Evolutionary conservation across 1,284 basidiomycete species (phyloP), one percentile per base, ranked within the genome.

Genomic region (Kwoniella shivajii): DNA sequence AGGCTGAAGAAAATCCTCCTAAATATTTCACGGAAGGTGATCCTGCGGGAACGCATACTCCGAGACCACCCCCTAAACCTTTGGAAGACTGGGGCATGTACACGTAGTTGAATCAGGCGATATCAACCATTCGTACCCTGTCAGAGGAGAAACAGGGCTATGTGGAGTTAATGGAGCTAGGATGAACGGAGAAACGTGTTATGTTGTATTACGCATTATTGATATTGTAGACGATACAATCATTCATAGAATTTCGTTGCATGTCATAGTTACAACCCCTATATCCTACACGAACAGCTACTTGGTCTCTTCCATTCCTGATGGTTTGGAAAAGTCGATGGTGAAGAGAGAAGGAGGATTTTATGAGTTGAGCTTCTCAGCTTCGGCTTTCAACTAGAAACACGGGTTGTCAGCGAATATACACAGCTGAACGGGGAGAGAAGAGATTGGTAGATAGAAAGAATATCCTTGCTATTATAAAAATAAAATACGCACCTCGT

Each of bases 401-500:
- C 2, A 20, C 3, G 26, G 2, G 29, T 30, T 27, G 20, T 31
- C 43, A 22, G 41, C 33, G 31, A 24, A 33, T 9, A n/a, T 16
- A 30, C 13, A 16, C 36, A 36, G 13, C 24, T n/a, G 24, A 18
- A 24, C 13, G 0, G 30, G 10, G 29, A 33, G 30, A 18, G 24
- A 16, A 29, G 31, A 31, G 27, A 7, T 13, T 6, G 27, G 20
- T 20, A 18, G 24, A 4, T 11, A 20, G 20, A 42, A 41, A 4
- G 27, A 33, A 18, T 18, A 22, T 6, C 11, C n/a, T 14, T 22
- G 11, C 16, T 22, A 22, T 4, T 14, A 33, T 9, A 9, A 31
- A n/a, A n/a, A n/a, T n/a, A n/a, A 13, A 46, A 24, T 41, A 71
- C 77, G 65, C 61, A 78, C 71, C 71, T 79, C 75, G 30, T 78